phyloP scores from a whole-genome alignment of 192 early-diverging fungal species.

The Linnemannia hyalina region DNA sequence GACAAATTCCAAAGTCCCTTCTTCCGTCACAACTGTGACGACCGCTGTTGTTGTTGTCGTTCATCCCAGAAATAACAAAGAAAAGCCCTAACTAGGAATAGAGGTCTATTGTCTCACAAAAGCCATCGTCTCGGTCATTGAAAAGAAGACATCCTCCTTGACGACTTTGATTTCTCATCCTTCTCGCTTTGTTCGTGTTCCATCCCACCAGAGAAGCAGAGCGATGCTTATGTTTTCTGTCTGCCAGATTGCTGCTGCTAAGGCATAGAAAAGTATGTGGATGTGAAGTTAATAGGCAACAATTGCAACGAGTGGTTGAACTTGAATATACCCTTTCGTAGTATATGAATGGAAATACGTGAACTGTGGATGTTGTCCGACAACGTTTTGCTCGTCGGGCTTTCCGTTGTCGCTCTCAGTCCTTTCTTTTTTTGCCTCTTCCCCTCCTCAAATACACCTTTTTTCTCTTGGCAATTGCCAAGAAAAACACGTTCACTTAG shows the following conservation, averaged over 20 bases:
- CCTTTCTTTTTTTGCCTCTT: neutral
- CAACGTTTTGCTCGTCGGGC: neutral
- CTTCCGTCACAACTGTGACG: neutral
- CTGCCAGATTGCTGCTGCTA: neutral
- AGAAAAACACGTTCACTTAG: constrained; percentile 1
- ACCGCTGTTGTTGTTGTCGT: too few relatives aligned
- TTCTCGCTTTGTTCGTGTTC: neutral
- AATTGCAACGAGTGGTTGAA: neutral
- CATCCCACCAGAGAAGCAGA: neutral
- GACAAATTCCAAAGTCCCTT: neutral
- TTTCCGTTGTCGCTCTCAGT: neutral
- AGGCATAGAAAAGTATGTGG: neutral
- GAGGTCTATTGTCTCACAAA: neutral
- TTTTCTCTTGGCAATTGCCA: constrained; percentile 39
- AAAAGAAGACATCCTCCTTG: neutral
- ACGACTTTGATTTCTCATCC: neutral
- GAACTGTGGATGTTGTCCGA: neutral
- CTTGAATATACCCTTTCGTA: too few relatives aligned
- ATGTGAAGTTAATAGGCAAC: neutral
- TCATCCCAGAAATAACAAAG: neutral
- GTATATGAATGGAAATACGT: too few relatives aligned
- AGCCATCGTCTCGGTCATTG: neutral
- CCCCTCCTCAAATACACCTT: neutral
- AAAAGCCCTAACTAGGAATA: neutral
- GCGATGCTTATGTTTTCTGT: neutral